Evolutionary conservation across 805 yeast genomes (phyloP).

Genomic region (Allodekkera sacchari): DNA sequence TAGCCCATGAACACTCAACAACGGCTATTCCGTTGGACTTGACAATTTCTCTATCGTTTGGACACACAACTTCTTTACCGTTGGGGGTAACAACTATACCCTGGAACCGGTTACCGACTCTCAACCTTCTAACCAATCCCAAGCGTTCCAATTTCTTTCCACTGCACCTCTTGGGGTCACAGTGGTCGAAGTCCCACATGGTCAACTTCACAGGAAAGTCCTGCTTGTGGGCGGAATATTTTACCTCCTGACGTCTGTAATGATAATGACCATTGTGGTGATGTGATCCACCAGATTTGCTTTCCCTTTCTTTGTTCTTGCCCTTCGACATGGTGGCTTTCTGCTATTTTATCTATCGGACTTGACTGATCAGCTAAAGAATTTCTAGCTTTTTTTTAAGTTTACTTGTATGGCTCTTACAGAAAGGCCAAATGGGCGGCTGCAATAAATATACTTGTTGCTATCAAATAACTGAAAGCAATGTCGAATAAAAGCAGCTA

Average conservation of each 20-base stretch:
- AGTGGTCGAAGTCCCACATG: constrained; percentile 99
- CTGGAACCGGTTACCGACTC: constrained; percentile 89
- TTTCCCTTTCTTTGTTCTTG: constrained; percentile 34
- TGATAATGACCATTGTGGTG: constrained; percentile 45
- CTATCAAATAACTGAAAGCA: no score
- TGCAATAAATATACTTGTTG: no score
- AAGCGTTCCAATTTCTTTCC: constrained; percentile 89
- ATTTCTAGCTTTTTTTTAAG: no score
- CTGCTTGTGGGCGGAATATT: constrained; percentile 12
- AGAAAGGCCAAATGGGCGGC: no score
- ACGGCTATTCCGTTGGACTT: constrained; percentile 89
- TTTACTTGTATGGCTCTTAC: no score
- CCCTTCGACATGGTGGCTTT: constrained; percentile 40
- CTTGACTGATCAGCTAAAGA: neutral
- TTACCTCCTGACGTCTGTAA: constrained; percentile 24
- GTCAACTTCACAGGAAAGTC: constrained; percentile 80
- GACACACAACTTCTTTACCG: constrained; percentile 85
- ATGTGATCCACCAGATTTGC: constrained; percentile 26
- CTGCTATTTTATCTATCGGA: neutral
- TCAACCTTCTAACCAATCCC: constrained; percentile 68
- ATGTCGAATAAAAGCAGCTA: no score
- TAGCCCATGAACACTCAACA: constrained; percentile 98
- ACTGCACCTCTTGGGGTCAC: constrained; percentile 96
- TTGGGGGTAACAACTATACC: constrained; percentile 92
- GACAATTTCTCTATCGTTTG: constrained; percentile 71